Evolutionary conservation across 208 protist genomes (phyloP).

Genomic region (Balamuthia mandrillaris): DNA sequence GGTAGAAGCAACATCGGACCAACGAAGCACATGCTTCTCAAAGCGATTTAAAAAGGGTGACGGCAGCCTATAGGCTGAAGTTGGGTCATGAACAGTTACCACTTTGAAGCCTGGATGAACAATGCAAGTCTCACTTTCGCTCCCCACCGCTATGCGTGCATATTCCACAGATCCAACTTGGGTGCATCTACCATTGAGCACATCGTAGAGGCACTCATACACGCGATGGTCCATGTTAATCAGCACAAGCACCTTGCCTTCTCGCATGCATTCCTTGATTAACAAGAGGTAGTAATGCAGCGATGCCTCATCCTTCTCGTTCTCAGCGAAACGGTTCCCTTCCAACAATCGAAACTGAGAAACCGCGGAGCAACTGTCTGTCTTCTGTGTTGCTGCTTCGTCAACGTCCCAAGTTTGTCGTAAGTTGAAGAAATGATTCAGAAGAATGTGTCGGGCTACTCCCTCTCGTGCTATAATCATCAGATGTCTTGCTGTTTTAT

Average conservation of each 20-base stretch:
- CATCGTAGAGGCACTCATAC: constrained; percentile 72
- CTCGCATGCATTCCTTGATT: constrained; percentile 59
- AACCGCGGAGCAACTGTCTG: too few species aligned
- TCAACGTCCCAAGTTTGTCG: too few species aligned
- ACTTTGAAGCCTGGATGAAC: constrained; percentile 44
- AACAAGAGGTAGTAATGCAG: constrained; percentile 2
- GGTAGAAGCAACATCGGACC: neutral
- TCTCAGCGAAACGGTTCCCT: neutral
- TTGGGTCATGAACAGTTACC: neutral
- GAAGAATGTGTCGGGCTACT: neutral
- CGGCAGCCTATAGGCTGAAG: neutral
- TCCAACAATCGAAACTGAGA: neutral
- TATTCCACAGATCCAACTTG: neutral
- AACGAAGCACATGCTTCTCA: constrained; percentile 63
- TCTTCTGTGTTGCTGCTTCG: neutral
- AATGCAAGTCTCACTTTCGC: constrained; percentile 22
- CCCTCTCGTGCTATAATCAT: neutral
- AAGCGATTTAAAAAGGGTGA: constrained; percentile 61
- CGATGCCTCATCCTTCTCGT: neutral
- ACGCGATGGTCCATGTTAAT: constrained; percentile 57
- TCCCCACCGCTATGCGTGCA: constrained; percentile 45
- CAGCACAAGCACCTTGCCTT: constrained; percentile 47
- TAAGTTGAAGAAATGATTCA: neutral
- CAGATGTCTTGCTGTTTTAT: neutral
- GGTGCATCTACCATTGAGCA: constrained; percentile 69